Conservation (phyloP, 1,284 basidiomycete species). For the Rhodotorula sp. region DNA sequence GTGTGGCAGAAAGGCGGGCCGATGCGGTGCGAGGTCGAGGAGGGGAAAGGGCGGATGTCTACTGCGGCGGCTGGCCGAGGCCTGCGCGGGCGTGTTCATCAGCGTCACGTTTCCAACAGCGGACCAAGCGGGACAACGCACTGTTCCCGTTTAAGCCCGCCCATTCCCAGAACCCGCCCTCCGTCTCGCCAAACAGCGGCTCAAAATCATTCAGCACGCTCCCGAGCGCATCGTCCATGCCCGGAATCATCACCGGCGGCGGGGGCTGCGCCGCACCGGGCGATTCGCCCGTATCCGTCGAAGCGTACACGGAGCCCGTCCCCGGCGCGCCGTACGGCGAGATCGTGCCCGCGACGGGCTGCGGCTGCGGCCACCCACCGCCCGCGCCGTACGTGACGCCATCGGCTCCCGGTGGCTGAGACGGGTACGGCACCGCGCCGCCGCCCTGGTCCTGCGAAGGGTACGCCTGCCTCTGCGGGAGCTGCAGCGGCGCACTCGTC, state of each 20-base stretch:
- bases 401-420: no score
- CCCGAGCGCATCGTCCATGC: constrained; percentile 35
- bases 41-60: background rate
- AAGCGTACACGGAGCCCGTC: background rate
- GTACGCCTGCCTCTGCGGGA: background rate
- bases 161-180: constrained; percentile 31
- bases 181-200: constrained; percentile 32
- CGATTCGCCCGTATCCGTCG: background rate
- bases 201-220: constrained; percentile 37
- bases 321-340: background rate
- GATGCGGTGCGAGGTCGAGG: background rate
- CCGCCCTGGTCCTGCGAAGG: background rate
- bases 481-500: background rate
- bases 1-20: background rate
- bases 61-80: background rate
- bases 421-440: background rate
- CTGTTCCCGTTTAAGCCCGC: background rate
- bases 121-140: background rate
- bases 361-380: no score
- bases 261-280: background rate
- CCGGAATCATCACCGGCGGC: constrained; percentile 10
- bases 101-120: no score
- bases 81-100: no score
- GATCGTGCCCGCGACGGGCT: background rate
- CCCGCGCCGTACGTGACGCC: no score